phyloP scores from a whole-genome alignment of 1,284 basidiomycete genomes.

The Phlebopus sp. region DNA sequence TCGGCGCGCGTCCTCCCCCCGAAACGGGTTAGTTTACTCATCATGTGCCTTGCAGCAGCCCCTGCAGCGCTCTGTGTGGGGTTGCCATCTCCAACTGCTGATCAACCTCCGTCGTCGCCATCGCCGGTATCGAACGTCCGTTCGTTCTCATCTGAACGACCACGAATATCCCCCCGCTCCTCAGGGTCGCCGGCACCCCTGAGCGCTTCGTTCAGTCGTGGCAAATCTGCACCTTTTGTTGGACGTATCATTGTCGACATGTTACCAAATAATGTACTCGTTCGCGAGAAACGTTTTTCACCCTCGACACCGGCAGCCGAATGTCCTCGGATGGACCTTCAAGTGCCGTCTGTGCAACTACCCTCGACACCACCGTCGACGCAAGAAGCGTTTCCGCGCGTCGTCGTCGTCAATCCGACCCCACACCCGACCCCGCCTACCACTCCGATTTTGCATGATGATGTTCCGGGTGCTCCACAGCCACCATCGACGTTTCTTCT shows the following conservation, averaged over 20 bases:
- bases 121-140: constrained; percentile 15
- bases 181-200: constrained; percentile 14
- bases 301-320: not conserved
- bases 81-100: constrained; percentile 25
- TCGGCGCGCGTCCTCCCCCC: too few relatives aligned
- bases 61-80: constrained; percentile 22
- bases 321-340: constrained; percentile 8
- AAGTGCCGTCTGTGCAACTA: constrained; percentile 23
- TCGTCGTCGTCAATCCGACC: constrained; percentile 54
- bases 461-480: constrained; percentile 15
- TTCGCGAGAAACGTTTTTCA: constrained; percentile 18
- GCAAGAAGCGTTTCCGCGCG: constrained; percentile 39
- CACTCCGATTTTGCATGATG: constrained; percentile 38
- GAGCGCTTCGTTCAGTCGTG: constrained; percentile 28
- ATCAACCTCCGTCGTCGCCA: constrained; percentile 29
- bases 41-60: constrained; percentile 15
- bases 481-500: constrained; percentile 30
- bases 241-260: constrained; percentile 60
- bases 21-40: constrained; percentile 17
- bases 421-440: constrained; percentile 57
- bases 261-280: constrained; percentile 35
- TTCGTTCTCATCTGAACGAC: constrained; percentile 29
- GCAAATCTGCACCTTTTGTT: constrained; percentile 35
- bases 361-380: constrained; percentile 22
- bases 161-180: constrained; percentile 23